Evolutionary conservation across 768 basidiomycete genomes (phyloP).

Genomic region (Pilatotrama ljubarskyi): DNA sequence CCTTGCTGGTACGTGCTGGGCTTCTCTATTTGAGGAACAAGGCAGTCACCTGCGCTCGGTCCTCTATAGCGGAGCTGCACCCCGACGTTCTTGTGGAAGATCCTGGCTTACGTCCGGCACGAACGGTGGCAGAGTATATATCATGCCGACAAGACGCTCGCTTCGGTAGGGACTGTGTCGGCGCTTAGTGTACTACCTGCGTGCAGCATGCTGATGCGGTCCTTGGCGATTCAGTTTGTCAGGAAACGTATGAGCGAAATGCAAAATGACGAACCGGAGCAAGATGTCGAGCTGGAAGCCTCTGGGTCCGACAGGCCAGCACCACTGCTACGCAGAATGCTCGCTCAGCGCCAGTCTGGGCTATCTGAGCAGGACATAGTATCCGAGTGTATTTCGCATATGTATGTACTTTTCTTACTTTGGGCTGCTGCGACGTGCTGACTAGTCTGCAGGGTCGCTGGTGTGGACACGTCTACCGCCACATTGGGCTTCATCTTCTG

Average conservation of each 20-base stretch:
- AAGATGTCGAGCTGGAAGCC: background rate
- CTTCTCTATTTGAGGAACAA: no score
- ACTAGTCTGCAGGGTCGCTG: conserved; percentile 53
- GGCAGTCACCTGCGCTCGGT: no score
- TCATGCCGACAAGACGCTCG: conserved; percentile 72
- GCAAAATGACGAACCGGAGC: background rate
- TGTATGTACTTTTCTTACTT: background rate
- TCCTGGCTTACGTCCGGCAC: conserved; percentile 64
- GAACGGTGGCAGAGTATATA: conserved; percentile 66
- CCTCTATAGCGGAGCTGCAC: conserved; percentile 43
- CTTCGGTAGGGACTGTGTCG: conserved; percentile 44
- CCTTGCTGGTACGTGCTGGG: no score
- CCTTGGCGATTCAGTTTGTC: background rate
- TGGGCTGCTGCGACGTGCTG: no score
- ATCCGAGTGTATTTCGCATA: background rate
- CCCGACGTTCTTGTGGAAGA: conserved; percentile 63
- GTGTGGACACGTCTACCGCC: conserved; percentile 67
- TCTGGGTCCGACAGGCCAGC: conserved; percentile 50
- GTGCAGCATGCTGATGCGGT: no score
- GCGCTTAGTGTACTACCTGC: no score
- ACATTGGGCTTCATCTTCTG: conserved; percentile 66
- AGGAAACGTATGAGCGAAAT: background rate
- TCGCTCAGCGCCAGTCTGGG: conserved; percentile 50
- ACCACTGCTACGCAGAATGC: conserved; percentile 61
- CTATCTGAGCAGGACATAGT: background rate